A percentile compares a stretch with the other conserved stretches of the same genome.
Evolutionary conservation across 2,329 filamentous ascomycete genomes (phyloP).

Genomic region (Aspergillus clavatus): DNA sequence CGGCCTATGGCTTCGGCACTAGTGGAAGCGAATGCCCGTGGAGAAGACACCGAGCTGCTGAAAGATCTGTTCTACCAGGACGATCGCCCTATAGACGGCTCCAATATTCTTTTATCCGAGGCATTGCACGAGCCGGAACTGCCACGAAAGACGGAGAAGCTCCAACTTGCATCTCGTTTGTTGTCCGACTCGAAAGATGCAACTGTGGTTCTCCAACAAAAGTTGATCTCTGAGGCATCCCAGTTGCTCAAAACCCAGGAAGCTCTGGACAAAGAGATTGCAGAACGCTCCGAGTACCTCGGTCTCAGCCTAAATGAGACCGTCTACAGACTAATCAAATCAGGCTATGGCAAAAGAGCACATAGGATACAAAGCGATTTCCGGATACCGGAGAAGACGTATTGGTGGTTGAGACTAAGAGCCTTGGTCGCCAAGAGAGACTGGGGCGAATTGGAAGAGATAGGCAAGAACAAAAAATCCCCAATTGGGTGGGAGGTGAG

Average conservation of each 20-base stretch:
- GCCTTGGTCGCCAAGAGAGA: constrained; percentile 85
- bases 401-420: constrained; percentile 80
- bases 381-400: constrained; percentile 84
- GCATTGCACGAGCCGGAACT: constrained; percentile 68
- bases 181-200: constrained; percentile 79
- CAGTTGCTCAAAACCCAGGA: constrained; percentile 82
- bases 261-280: constrained; percentile 76
- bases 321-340: constrained; percentile 77
- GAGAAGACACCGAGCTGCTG: constrained; percentile 74
- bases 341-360: constrained; percentile 77
- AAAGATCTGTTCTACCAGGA: constrained; percentile 98
- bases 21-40: constrained; percentile 75
- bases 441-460: constrained; percentile 88
- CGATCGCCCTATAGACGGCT: constrained; percentile 81
- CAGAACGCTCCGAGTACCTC: constrained; percentile 58
- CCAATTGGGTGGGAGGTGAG: constrained; percentile 94
- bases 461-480: constrained; percentile 68
- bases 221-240: constrained; percentile 72
- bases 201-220: constrained; percentile 60
- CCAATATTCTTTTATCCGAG: constrained; percentile 80
- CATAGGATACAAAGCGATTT: constrained; percentile 89
- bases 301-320: constrained; percentile 89
- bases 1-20: constrained; percentile 82
- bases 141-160: constrained; percentile 71
- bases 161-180: constrained; percentile 78